Evolutionary conservation across 257 asterid species (phyloP).

Genomic region (Solanum pinnatisectum): DNA sequence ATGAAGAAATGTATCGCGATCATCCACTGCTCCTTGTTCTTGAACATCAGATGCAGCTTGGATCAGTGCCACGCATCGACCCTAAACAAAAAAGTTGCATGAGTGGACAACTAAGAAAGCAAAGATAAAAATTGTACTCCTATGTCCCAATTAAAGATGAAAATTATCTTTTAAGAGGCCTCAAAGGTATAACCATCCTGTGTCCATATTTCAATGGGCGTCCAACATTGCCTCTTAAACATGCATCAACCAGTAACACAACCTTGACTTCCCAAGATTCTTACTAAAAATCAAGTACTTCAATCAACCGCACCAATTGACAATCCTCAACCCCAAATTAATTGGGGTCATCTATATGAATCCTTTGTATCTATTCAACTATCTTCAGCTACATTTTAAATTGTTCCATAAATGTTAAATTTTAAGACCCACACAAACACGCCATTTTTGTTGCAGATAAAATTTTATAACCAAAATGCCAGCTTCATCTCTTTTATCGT

Average conservation of each 20-base stretch:
- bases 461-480: not conserved
- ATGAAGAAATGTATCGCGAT: constrained; percentile 88
- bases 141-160: not conserved
- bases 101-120: not conserved
- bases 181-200: not conserved
- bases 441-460: not conserved
- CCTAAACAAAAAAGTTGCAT: constrained; percentile 28
- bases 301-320: not conserved
- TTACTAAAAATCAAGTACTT: not conserved
- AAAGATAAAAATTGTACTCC: not conserved
- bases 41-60: constrained; percentile 87
- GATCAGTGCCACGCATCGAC: constrained; percentile 70
- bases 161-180: not conserved
- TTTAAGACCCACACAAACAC: not conserved
- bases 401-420: not conserved
- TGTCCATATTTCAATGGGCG: not conserved
- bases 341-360: not conserved
- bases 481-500: not conserved
- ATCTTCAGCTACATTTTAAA: not conserved
- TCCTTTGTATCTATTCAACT: not conserved
- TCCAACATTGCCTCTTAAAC: not conserved
- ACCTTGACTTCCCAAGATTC: not conserved
- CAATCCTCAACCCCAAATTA: not conserved
- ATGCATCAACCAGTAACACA: not conserved
- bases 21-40: constrained; percentile 99